Conservation (phyloP, 352 stramenopile genomes). For the Blastocystis sp. region DNA sequence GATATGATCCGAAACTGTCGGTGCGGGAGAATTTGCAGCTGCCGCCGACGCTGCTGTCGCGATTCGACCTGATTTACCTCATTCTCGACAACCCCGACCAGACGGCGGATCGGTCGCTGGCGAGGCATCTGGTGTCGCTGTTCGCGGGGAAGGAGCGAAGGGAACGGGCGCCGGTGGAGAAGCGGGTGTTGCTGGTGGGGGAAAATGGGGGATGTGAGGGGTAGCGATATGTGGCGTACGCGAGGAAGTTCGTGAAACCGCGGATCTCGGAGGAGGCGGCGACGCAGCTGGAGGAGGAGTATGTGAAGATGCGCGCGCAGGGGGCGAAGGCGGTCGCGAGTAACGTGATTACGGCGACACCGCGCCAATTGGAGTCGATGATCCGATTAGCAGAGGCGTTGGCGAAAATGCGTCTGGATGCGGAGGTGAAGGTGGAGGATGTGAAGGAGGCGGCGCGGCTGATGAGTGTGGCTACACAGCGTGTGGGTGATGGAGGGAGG, state of each 20-base stretch:
- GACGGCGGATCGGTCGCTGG: conserved; percentile 83
- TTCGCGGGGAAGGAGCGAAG: conserved; percentile 83
- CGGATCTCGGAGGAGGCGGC: conserved; percentile 76
- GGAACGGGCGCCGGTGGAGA: conserved; percentile 10
- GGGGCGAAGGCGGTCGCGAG: conserved; percentile 65
- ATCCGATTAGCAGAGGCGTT: conserved; percentile 86
- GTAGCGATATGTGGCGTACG: conserved; percentile 89
- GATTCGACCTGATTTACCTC: conserved; percentile 98
- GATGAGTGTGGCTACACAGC: conserved; percentile 86
- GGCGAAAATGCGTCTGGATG: conserved; percentile 65
- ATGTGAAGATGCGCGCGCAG: conserved; percentile 78
- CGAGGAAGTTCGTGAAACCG: conserved; percentile 79
- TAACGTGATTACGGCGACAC: conserved; percentile 88
- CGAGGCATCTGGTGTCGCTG: conserved; percentile 87
- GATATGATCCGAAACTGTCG: conserved; percentile 92
- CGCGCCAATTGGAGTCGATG: conserved; percentile 90
- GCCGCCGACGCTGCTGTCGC: conserved; percentile 85
- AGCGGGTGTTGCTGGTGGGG: conserved; percentile 17
- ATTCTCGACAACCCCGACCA: conserved; percentile 88
- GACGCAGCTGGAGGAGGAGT: conserved; percentile 78
- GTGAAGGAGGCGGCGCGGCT: conserved; percentile 94
- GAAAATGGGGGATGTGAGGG: conserved; percentile 53
- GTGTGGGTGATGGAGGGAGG: background rate
- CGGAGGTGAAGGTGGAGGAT: conserved; percentile 69
- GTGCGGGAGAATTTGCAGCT: conserved; percentile 97